These are phyloP conservation scores for Kwoniella shandongensis DNA, from an alignment of 768 basidiomycete genomes.

Conservation along the genomic window DNA sequence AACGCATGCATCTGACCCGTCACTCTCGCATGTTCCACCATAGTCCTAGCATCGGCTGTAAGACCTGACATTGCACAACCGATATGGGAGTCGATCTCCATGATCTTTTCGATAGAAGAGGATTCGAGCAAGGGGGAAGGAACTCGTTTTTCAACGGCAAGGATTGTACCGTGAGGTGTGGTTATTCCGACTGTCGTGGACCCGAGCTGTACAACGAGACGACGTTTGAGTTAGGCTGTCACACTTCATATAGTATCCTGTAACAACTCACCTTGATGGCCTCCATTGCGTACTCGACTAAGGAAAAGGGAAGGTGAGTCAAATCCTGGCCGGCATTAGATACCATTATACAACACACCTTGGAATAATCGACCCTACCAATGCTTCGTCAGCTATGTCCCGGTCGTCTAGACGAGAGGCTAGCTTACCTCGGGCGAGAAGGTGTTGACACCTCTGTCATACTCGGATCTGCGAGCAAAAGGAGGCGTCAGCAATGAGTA, in stretches of 20 bases:
- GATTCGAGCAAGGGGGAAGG: slow-evolving; percentile 94
- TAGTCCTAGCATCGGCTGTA: slow-evolving; percentile 96
- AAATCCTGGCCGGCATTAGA: no score
- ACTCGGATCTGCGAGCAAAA: slow-evolving; percentile 54
- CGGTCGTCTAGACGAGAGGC: neutral
- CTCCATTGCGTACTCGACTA: slow-evolving; percentile 99
- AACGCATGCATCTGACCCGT: slow-evolving; percentile 80
- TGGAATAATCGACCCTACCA: slow-evolving; percentile 88
- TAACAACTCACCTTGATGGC: slow-evolving; percentile 77
- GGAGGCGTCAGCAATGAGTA: no score
- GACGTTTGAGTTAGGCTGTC: neutral
- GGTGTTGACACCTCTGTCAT: slow-evolving; percentile 94
- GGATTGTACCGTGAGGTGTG: slow-evolving; percentile 83
- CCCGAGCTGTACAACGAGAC: slow-evolving; percentile 66
- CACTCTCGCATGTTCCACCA: slow-evolving; percentile 99
- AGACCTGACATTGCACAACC: slow-evolving; percentile 95
- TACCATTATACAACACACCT: slow-evolving; percentile 60
- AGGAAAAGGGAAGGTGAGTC: slow-evolving; percentile 9
- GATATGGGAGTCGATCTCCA: slow-evolving; percentile 97
- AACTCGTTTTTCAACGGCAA: slow-evolving; percentile 97
- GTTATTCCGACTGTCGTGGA: slow-evolving; percentile 95
- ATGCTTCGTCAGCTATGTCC: slow-evolving; percentile 10
- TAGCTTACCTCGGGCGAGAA: slow-evolving; percentile 74
- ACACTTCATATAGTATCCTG: neutral
- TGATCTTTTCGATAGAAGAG: slow-evolving; percentile 96